Conservation (phyloP, 306 rosid species). For the Abrus pulchellus region DNA sequence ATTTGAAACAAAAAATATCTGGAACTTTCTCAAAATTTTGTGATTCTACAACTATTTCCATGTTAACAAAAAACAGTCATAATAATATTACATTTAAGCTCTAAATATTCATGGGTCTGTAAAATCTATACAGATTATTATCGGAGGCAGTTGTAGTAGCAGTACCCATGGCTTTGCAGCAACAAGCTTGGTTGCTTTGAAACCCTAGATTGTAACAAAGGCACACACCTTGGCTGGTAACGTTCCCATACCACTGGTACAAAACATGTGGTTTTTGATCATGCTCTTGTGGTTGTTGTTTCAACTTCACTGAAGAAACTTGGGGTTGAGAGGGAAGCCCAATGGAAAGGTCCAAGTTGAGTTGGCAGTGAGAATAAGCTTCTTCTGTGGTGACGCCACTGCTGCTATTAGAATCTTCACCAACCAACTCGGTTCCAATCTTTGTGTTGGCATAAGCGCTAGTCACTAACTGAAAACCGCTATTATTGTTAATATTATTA, state of each 20-base stretch:
- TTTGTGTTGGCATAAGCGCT: not conserved
- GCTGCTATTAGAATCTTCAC: slow-evolving; percentile 63
- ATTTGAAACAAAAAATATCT: not conserved
- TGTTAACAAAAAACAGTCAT: slow-evolving; percentile 27
- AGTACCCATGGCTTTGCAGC: slow-evolving; percentile 53
- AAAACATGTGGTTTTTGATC: slow-evolving; percentile 36
- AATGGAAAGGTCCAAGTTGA: slow-evolving; percentile 75
- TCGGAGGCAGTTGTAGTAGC: slow-evolving; percentile 10
- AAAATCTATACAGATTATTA: slow-evolving; percentile 52
- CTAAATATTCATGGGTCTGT: slow-evolving; percentile 56
- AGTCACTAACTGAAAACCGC: slow-evolving; percentile 29
- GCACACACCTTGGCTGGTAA: slow-evolving; percentile 49
- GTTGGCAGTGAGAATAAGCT: slow-evolving; percentile 19
- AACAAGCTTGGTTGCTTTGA: slow-evolving; percentile 53
- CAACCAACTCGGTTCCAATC: slow-evolving; percentile 25
- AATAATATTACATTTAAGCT: slow-evolving; percentile 13
- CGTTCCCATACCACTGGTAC: slow-evolving; percentile 47
- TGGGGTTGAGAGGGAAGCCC: slow-evolving; percentile 55
- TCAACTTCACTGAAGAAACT: slow-evolving; percentile 32
- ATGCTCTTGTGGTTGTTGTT: slow-evolving; percentile 16
- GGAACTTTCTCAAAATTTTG: slow-evolving; percentile 28
- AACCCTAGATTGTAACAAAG: slow-evolving; percentile 65
- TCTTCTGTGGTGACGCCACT: slow-evolving; percentile 59
- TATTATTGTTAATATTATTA: not conserved
- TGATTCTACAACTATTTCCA: slow-evolving; percentile 44